Evolutionary conservation across 495 filamentous ascomycete species (phyloP), one percentile per base, ranked within the genome.

Genomic region (Jackrogersella minutella): DNA sequence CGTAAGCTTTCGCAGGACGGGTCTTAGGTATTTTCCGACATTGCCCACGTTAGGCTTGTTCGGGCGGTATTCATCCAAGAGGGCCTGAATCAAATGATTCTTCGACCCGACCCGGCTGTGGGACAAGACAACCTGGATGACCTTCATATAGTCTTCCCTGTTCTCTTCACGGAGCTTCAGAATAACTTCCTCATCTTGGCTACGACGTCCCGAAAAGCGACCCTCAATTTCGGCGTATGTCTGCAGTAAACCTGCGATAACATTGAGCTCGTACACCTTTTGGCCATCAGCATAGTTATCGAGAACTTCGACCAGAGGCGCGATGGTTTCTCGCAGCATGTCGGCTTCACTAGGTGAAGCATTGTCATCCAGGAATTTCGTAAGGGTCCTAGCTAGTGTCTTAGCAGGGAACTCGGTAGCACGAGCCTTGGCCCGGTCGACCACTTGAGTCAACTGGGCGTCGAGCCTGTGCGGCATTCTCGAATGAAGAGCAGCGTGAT

Each of bases 401-500:
- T 95, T 96, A 26, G 92, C 91, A 17, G 95, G 95, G 82, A 99
- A 99, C 77, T 99, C 95, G 11, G 84, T 81, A 57, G 89, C 87
- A 53, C 95, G 85, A 53, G 86, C 78, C 57, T 85, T 87, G 14
- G 93, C 89, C 54, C 89, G 87, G 46, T 99, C 95, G 24, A 98
- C 89, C 39, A 93, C 88, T 70, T 91, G 89, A 22, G 88, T 87
- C 64, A 98, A 87, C 61, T 84, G 85, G 6, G 88, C 74, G 68
- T 97, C 93, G 28, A 99, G 87, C 80, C 93, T 97, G 71, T 93
- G 87, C 3, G 95, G 95, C 91, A 98, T 98, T 73, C 95, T 89
- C 3, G 93, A 89, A 77, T 98, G 95, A 31, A 99, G 87, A 5
- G 95, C 95, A 24, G 95, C 93, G 58, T 93, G 93, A 71, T 98